phyloP scores from a whole-genome alignment of 805 yeast genomes.

The Alloascoidea africana region DNA sequence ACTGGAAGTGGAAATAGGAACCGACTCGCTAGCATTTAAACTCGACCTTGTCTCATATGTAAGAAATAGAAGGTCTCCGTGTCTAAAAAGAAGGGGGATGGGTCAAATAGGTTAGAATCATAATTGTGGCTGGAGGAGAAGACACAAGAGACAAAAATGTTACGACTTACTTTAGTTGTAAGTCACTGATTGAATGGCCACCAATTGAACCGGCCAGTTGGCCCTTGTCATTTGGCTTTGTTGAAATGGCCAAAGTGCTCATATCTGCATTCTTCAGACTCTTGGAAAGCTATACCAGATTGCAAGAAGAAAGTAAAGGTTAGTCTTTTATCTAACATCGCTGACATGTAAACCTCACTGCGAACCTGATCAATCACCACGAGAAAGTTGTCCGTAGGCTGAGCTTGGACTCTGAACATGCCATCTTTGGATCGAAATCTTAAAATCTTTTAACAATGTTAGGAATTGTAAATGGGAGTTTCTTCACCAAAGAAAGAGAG shows the following conservation, averaged over 20 bases:
- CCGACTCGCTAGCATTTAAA: background rate
- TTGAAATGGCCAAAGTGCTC: slow-evolving; percentile 23
- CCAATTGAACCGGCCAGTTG: slow-evolving; percentile 22
- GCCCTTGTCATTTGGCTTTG: slow-evolving; percentile 29
- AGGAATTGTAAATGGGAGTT: too few species aligned
- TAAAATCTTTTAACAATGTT: slow-evolving; percentile 31
- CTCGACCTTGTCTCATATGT: slow-evolving; percentile 15
- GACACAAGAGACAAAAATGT: too few species aligned
- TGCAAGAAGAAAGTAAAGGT: too few species aligned
- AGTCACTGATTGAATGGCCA: slow-evolving; percentile 17
- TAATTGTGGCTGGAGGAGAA: too few species aligned
- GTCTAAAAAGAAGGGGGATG: slow-evolving; percentile 17
- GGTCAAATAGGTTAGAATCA: too few species aligned
- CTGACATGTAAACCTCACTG: too few species aligned
- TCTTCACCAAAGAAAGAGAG: too few species aligned
- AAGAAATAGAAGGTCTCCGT: slow-evolving; percentile 43
- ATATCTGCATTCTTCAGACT: slow-evolving; percentile 20
- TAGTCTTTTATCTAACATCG: too few species aligned
- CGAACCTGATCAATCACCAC: slow-evolving; percentile 20
- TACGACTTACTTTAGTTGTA: slow-evolving; percentile 19
- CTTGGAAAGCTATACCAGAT: slow-evolving; percentile 13
- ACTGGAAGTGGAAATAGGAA: background rate
- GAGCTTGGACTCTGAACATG: slow-evolving; percentile 49
- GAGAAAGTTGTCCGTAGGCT: slow-evolving; percentile 27
- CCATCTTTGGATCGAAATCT: slow-evolving; percentile 83